Base-by-base conservation (phyloP, 83 land plant species). In the Thuja plicata region DNA sequence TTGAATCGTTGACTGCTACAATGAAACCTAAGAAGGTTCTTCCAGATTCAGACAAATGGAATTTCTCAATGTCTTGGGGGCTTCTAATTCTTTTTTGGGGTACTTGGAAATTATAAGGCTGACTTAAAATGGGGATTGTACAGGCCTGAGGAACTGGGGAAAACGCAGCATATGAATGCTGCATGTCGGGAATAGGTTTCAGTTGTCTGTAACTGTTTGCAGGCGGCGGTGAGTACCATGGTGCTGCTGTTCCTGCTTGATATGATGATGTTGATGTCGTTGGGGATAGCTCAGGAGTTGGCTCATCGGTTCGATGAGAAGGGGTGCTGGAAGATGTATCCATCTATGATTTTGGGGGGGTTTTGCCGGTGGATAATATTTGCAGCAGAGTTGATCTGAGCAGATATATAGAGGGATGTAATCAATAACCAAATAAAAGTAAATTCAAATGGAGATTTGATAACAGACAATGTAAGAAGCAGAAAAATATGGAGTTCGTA, bases 141-240 rank as follows among this genome's bases (percentile, higher is more conserved):
- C 87, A 93, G 76, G 99, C 88, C 82, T 98, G 96, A 17, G 99
- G 99, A 37, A 97, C 96, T 0, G 99, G 98, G n/a, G 95, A 76
- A 84, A 95, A 95, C 55, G 96, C 94, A 57, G 95, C 95, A 45
- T 15, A 40, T 38, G 95, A 88, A 6, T 76, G 79, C 52, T 87
- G 88, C 57, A 93, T 66, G 83, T 88, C 40, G 87, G 87, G 88
- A 13, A 91, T 83, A 10, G 92, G 89, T 21, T 94, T 92, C 91
- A 93, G 89, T 40, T 95, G 97, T 34, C 95, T 90, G 91, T 92
- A 92, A 11, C 45, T 55, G 32, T 32, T 43, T 1, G 94, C 94
- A 3, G 96, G 95, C 13, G 94, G 89, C 4, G 40, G 38, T 32
- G 79, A 32, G 12, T 34, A 34, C 35, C 79, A 34, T 27, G 38